Base-by-base conservation (phyloP, 805 yeast genomes). In the Wickerhamomyces canadensis region DNA sequence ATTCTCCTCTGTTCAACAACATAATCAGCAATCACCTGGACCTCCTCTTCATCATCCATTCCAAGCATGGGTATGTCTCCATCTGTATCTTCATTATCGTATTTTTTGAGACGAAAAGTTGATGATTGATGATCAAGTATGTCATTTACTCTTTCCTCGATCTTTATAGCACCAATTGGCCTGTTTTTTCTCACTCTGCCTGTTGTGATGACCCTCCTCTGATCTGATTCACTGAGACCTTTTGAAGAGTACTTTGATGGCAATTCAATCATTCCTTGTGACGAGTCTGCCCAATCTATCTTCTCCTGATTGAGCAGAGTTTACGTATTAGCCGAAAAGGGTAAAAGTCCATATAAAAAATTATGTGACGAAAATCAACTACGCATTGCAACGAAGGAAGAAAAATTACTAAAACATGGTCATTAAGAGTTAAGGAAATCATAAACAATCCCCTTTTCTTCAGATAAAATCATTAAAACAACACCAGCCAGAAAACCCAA, bases 1-100 rank as follows among this genome's bases (percentile, higher is more conserved):
- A 27, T 27, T 27, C 34, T 28, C 34, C 52, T 41, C 54, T 47
- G 47, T 40, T 49, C 48, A 0, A 54, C 38, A 5, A 72, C 61
- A 41, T 57, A 71, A 18, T 68, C 60, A 1, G 78, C 61, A 5
- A 76, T 68, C 19, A 60, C 44, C 25, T 60, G 56, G 3, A 71
- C 67, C 36, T 71, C 76, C 4, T 54, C 54, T 35, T 60, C 62
- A 43, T 71, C 68, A 36, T 72, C 74, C 55, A 71, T 64, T 2
- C 70, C 70, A 16, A 64, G 41, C 78, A 74, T 74, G 27, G 66
- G 71, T 4, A 65, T 58, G 45, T 73, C 79, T n/a, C 59, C 63
- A 26, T 58, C 58, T 0, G 18, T 25, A 16, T 46, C 51, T 6
- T 33, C 36, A 5, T 27, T 16, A 16, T 34, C 35, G 8, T 29